Base-by-base conservation (phyloP, 73 alveolate species). In the Paraurostyla sp. region DNA sequence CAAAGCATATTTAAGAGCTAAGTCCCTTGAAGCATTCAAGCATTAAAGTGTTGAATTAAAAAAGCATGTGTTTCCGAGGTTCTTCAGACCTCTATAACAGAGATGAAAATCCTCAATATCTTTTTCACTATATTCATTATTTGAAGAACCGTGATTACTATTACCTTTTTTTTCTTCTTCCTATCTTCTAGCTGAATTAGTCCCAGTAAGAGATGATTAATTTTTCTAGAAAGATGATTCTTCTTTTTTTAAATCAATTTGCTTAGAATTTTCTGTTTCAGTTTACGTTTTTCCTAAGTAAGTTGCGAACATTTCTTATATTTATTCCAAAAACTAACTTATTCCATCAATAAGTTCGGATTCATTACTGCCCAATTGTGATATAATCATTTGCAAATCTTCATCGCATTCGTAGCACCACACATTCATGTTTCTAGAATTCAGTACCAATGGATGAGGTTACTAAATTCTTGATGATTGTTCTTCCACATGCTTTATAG, bases 51-150 rank as follows among this genome's bases (percentile, higher is more conserved):
- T 91, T 0, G 96, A 91, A 87, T 91, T 91, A 68, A 91, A 91
- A 58, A 91, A 91, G 22, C 95, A 90, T 0, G 95, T 90, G 46
- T 90, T 90, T 0, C 95, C 95, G n/a, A 90, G 62, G 71, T 90
- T 90, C 30, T 56, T 29, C 3, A 90, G 46, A 6, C 95, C 95
- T 45, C 76, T 62, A 33, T 57, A 75, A 60, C 85, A 90, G n/a
- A 80, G 42, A 18, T 81, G 56, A n/a, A 60, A 48, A 23, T 90
- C 90, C 48, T 90, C 90, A 25, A 89, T 18, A 16, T 63, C 84
- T 51, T 80, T 23, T 20, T 49, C 60, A 30, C 69, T 40, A 50
- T 51, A 33, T 48, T 69, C 80, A 6, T 45, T 42, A 52, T n/a
- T 36, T 27, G n/a, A n/a, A n/a, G n/a, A n/a, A n/a, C n/a, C n/a